Evolutionary conservation across 768 basidiomycete genomes (phyloP), one percentile per base, ranked within the genome.

Genomic region (Russula sp.): DNA sequence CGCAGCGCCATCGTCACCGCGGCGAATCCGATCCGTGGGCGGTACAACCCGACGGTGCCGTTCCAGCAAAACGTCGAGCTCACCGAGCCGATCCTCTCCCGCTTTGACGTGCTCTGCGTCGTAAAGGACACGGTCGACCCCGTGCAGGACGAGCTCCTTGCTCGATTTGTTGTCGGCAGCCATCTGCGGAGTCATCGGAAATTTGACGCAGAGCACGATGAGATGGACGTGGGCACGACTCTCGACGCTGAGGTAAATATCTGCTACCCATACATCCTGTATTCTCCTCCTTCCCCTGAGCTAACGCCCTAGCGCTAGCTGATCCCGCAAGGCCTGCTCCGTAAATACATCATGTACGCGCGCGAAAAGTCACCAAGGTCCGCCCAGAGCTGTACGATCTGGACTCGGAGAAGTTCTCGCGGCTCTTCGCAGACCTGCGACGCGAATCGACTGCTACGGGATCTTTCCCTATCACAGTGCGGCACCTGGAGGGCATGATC

Each of bases 111-210:
- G 18, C 79, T 98, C 47, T 98, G 95, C 72, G 97, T 99, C 16
- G 97, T 99, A 45, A 98, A 97, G 76, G 97, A 99, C 72, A 87
- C 87, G 13, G 96, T 94, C n/a, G 97, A 99, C 74, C 97, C 97
- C 1, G 91, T 97, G 32, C 86, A 91, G 78, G 97, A 99, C 72
- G 97, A 99, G 74, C 80, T 98, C 70, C 81, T 99, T 40, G 97
- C 97, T 34, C 84, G 91, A 60, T 98, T 98, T 72, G 97, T 98
- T n/a, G 96, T 98, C 2, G 96, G 96, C 11, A 93, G 90, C 73
- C 97, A 99, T 77, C 75, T 96, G 54, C 79, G 97, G 61, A 94
- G 90, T 70, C 97, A 99, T 72, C 97, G 97, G 18, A 87, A 87
- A 71, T 99, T 99, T 73, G 89, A 89, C 59, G 79, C 84, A 45